A percentile compares a stretch with the other conserved stretches of the same genome.
These are phyloP conservation scores for Daucus carota DNA, from an alignment of 129 eudicot species.

Conservation along the genomic window DNA sequence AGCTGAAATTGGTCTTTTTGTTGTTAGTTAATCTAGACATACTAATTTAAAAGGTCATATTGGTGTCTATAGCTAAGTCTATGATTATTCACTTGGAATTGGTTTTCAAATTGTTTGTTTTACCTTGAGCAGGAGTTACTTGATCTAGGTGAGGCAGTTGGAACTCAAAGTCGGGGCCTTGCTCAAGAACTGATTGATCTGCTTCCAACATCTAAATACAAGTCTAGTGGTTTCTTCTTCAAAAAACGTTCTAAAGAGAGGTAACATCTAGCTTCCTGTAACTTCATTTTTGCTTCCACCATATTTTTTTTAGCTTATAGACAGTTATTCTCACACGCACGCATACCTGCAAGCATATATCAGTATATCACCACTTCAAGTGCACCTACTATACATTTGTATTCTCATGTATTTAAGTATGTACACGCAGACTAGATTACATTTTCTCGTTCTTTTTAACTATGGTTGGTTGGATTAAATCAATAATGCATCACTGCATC, in stretches of 20 bases:
- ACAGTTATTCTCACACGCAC: background rate
- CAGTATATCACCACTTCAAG: background rate
- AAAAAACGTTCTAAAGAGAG: constrained; percentile 63
- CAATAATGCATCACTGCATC: background rate
- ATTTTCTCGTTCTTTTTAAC: background rate
- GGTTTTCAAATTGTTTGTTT: background rate
- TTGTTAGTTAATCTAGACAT: background rate
- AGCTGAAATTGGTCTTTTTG: background rate
- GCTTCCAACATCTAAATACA: constrained; percentile 71
- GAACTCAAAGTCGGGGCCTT: constrained; percentile 85
- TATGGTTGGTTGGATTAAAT: background rate
- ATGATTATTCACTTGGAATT: background rate
- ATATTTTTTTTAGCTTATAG: background rate
- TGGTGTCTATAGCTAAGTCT: background rate
- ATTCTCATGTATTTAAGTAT: background rate
- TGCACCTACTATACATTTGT: background rate
- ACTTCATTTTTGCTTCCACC: background rate
- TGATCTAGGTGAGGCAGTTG: constrained; percentile 88
- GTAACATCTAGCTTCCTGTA: constrained; percentile 20
- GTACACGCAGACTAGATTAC: background rate
- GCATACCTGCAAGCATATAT: too few relatives aligned
- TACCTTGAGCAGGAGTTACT: constrained; percentile 57
- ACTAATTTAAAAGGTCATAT: background rate
- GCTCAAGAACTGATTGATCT: constrained; percentile 67
- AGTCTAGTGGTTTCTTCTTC: constrained; percentile 66